Evolutionary conservation across 164 flowering plant genomes (phyloP), one percentile per base, ranked within the genome.

Genomic region (Kalanchoe fedtschenkoi): DNA sequence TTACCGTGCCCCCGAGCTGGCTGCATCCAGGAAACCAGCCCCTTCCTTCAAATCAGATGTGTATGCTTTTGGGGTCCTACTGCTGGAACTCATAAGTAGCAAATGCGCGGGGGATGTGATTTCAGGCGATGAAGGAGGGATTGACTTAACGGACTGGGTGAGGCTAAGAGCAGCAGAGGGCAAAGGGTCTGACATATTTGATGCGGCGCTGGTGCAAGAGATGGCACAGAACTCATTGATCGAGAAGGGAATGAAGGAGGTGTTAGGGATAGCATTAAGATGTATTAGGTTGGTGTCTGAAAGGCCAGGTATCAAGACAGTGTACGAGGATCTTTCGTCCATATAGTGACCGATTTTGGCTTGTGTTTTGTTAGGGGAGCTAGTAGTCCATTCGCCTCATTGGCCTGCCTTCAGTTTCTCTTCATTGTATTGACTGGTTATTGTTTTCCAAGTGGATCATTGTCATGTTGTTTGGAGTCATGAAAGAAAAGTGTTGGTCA

Each of bases 1-100:
- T 21, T 95, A 91, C 46, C 87, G 97, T 0, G 95, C 99, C 26
- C 99, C 97, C 11, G 99, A 95, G 69, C 62, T 90, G 59, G 91
- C 87, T 64, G 80, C 88, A 30, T 69, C 93, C 42, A 91, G 83
- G 74, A 90, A 87, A 65, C 97, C 96, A 17, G 65, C 81, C 0
- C 99, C 97, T 11, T 95, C 97, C 10, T 95, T 91, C 79, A 91
- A 91, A 74, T 95, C 99, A 15, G 99, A 95, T 64, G 84, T 91
- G 4, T 95, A 85, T 80, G 95, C 97, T 29, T 95, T 95, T 68
- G 99, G 97, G 10, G 97, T 95, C 63, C 68, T 95, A 30, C 47
- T 95, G 35, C 55, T 95, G 74, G 97, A 95, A 66, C 81, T 95
- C 19, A 58, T 91, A 44, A 91, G 93, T 2, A 95, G 97, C 5